A percentile compares a stretch with the other conserved stretches of the same genome.
Evolutionary conservation across 169 alveolate species (phyloP).

Genomic region (Nephromyces sp.): DNA sequence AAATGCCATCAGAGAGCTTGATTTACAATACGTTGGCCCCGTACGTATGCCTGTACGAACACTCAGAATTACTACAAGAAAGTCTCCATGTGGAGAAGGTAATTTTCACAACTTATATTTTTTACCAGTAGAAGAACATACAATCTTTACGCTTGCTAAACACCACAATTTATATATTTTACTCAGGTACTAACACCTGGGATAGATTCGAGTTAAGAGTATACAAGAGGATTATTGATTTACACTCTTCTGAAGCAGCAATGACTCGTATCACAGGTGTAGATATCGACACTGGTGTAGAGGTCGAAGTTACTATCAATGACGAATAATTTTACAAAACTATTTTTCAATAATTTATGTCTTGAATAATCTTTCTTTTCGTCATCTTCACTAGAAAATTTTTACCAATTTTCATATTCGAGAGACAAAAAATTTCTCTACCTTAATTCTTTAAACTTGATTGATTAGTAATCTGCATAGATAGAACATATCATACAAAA

Average conservation of each 20-base stretch:
- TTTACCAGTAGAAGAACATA: not conserved
- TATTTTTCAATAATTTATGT: no score
- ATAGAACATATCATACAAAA: no score
- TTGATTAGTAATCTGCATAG: no score
- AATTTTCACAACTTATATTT: not conserved
- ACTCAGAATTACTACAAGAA: constrained; percentile 87
- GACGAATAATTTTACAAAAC: constrained; percentile 57
- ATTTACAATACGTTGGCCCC: constrained; percentile 86
- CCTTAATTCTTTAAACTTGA: no score
- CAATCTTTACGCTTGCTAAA: not conserved
- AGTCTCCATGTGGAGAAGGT: constrained; percentile 96
- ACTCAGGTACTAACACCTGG: constrained; percentile 88
- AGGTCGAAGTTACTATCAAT: constrained; percentile 87
- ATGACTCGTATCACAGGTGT: constrained; percentile 92
- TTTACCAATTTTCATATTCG: no score
- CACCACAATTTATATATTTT: not conserved
- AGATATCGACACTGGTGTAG: constrained; percentile 93
- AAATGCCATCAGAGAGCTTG: constrained; percentile 83
- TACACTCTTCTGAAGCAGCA: constrained; percentile 90
- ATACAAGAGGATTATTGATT: constrained; percentile 92
- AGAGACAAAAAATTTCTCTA: no score
- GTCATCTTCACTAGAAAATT: no score
- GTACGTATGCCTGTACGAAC: constrained; percentile 93
- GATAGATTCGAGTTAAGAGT: constrained; percentile 93
- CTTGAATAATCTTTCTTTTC: no score